Base-by-base conservation (phyloP, 2,329 filamentous ascomycete genomes). In the Trichophyton benhamiae region DNA sequence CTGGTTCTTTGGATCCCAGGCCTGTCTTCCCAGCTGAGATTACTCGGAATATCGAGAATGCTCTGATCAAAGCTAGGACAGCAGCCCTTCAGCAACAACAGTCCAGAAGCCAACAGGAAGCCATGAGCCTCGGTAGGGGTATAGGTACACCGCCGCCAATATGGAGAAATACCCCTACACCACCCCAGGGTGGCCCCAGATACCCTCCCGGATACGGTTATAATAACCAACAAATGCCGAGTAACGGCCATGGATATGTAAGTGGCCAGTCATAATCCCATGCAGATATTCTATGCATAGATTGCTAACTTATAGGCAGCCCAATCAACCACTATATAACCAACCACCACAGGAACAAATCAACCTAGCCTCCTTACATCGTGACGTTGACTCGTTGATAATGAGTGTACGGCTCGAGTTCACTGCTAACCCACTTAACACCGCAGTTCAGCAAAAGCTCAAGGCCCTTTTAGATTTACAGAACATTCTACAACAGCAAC, bases 21-120 rank as follows among this genome's bases (percentile, higher is more conserved):
- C 91, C 94, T 6, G 92, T 99, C 59, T 99, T 99, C 71, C 84
- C 90, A 30, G 82, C 85, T 44, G 91, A 97, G 62, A 84, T 91
- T 62, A 95, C 92, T 49, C 84, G 88, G 59, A 89, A 89, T 49
- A 97, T 99, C 67, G 94, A 99, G 74, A 95, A 90, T 74, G 91
- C 92, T 58, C 80, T 99, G 63, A 89, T 94, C 73, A 96, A 94
- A 74, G 90, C 88, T 59, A 80, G 82, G 64, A 83, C 82, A 52
- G 79, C 81, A n/a, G 77, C 78, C 25, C 68, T 80, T 57, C 75
- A 80, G 62, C 73, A 76, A 57, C 73, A 74, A 61, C 76, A 79
- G 64, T 72, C 73, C 53, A 80, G 82, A 65, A 78, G 73, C 58
- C 83, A 84, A 65, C 80, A 82, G 64, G 81, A 84, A 62, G 69